Base-by-base conservation (phyloP, 306 rosid species). In the Fragaria ananassa region DNA sequence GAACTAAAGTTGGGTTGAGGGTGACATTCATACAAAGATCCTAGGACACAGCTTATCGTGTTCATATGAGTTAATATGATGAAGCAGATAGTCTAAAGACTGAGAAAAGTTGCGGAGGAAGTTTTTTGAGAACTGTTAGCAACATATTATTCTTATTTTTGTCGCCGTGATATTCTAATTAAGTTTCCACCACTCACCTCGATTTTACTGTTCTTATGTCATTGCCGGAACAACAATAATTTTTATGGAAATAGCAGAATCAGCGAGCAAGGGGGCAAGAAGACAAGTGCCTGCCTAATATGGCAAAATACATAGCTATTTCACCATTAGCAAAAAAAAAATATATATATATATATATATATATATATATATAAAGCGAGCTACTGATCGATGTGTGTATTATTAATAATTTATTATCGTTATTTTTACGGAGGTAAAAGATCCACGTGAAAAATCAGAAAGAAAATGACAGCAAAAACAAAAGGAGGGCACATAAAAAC, bases 251-350 rank as follows among this genome's bases (percentile, higher is more conserved):
- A 19, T 19, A 51, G 63, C 56, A 71, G 11, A 71, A 15, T 62
- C 75, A 50, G 19, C 21, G 19, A 71, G 18, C 17, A 39, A 10
- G 8, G 27, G 63, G 29, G 67, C 39, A 71, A 51, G 11, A 21
- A 58, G 66, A 72, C 66, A 56, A 69, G 67, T 6, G 4, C 11
- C 42, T 37, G 66, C 76, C 66, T 21, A 12, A 72, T 72, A 72
- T 72, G 76, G 76, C 35, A 14, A 56, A 39, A 35, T 10, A 50
- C 8, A 19, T 11, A 71, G 54, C 64, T 34, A 15, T 8, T 51
- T 14, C 25, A 18, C 45, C 50, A 31, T 70, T 49, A 5, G 41
- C 17, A 10, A 47, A 70, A 8, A 18, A 1, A 46, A 29, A 29
- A 29, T 1, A 29, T 1, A 29, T 1, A 29, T 1, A 29, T 29